phyloP scores from a whole-genome alignment of 805 yeast genomes.

The Metschnikowia colocasiae region DNA sequence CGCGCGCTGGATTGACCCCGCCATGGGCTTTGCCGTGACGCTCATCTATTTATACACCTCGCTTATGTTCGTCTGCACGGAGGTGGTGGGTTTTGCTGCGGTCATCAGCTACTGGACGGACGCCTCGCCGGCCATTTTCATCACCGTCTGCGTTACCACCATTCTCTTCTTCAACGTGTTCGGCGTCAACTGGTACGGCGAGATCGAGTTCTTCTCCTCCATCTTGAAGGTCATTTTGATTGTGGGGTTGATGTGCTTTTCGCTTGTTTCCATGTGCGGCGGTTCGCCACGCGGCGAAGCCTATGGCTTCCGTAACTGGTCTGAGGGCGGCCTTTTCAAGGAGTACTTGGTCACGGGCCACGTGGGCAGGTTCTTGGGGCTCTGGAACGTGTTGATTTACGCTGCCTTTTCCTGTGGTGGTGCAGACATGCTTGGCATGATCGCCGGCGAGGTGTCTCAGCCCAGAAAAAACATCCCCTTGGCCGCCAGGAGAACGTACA shows the following conservation, averaged over 20 bases:
- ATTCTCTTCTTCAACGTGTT: slow-evolving; percentile 29
- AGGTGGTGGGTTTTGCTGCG: slow-evolving; percentile 31
- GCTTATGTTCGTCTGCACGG: slow-evolving; percentile 33
- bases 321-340: slow-evolving; percentile 31
- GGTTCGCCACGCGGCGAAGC: slow-evolving; percentile 35
- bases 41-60: slow-evolving; percentile 33
- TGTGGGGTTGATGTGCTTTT: slow-evolving; percentile 37
- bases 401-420: slow-evolving; percentile 65
- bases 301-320: slow-evolving; percentile 35
- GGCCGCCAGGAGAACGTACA: slow-evolving; percentile 34
- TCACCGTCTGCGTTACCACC: slow-evolving; percentile 27
- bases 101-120: slow-evolving; percentile 31
- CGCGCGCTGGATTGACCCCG: slow-evolving; percentile 36
- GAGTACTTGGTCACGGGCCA: slow-evolving; percentile 37
- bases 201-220: slow-evolving; percentile 22
- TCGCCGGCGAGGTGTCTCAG: slow-evolving; percentile 39
- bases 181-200: slow-evolving; percentile 23
- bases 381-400: slow-evolving; percentile 59
- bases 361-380: slow-evolving; percentile 61
- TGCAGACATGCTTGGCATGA: slow-evolving; percentile 35
- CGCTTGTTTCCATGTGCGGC: slow-evolving; percentile 37
- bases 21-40: slow-evolving; percentile 33
- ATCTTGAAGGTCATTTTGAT: slow-evolving; percentile 23
- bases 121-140: slow-evolving; percentile 31
- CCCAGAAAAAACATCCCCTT: slow-evolving; percentile 38